These are phyloP conservation scores for Prosopis cineraria DNA, from an alignment of 306 rosid species.

Conservation along the genomic window DNA sequence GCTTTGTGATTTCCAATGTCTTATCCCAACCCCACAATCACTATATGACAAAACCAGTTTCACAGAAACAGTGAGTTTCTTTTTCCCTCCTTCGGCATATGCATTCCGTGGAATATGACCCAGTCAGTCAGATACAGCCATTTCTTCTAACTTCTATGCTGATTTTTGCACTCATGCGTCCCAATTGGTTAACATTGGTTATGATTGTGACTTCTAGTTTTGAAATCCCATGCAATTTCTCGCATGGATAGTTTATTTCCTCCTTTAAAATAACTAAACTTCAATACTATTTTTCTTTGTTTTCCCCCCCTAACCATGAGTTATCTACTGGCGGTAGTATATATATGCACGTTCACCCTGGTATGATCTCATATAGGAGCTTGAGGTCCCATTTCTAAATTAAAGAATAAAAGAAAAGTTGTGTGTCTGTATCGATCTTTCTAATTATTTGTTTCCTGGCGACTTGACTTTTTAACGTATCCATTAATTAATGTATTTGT, in stretches of 20 bases:
- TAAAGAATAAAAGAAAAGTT: neutral
- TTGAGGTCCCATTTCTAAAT: neutral
- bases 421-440: neutral
- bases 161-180: neutral
- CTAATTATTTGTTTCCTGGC: neutral
- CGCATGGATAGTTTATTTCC: neutral
- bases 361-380: neutral
- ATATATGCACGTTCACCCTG: neutral
- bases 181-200: neutral
- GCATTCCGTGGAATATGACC: conserved; percentile 14
- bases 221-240: neutral
- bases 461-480: neutral
- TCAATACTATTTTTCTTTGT: neutral
- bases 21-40: conserved; percentile 1
- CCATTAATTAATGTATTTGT: neutral
- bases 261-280: neutral
- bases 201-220: neutral
- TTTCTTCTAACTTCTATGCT: conserved; percentile 1
- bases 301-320: neutral
- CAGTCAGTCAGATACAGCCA: neutral
- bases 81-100: neutral
- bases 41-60: conserved; percentile 25
- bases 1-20: neutral
- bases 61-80: neutral
- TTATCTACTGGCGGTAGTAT: neutral